A percentile compares a stretch with the other conserved stretches of the same genome.
Conservation (phyloP, 2,329 filamentous ascomycete species). For the Stagonosporopsis cucurbitacearum region DNA sequence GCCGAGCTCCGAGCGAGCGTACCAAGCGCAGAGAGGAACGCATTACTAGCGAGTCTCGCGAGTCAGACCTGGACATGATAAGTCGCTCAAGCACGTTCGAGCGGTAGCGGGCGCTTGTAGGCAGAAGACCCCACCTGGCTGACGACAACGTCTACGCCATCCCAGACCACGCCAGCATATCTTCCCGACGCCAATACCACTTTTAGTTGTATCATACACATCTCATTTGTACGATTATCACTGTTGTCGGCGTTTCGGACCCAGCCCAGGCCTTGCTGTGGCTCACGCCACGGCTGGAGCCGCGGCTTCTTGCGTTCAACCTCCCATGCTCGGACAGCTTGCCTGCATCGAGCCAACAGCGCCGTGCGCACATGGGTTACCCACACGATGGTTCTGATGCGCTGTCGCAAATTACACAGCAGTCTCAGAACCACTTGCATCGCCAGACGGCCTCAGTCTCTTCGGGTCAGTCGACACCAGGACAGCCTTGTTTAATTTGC, state of each 20-base stretch:
- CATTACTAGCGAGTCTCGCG: conserved; percentile 41
- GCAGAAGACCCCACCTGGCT: conserved; percentile 26
- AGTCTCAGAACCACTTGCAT: not conserved
- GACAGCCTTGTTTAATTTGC: conserved; percentile 16
- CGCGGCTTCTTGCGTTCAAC: conserved; percentile 20
- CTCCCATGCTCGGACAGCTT: conserved; percentile 13
- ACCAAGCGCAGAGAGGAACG: conserved; percentile 46
- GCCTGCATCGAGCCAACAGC: conserved; percentile 16
- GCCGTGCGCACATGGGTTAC: conserved; percentile 12
- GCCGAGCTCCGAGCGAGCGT: conserved; percentile 52
- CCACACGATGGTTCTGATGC: conserved; percentile 7
- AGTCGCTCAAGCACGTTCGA: conserved; percentile 49
- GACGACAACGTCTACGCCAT: conserved; percentile 24
- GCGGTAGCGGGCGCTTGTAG: conserved; percentile 29
- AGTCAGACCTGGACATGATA: conserved; percentile 38
- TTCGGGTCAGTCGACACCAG: conserved; percentile 20
- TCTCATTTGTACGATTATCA: conserved; percentile 31
- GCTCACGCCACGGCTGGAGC: conserved; percentile 16
- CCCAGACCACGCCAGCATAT: conserved; percentile 18
- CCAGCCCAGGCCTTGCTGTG: conserved; percentile 7
- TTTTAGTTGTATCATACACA: conserved; percentile 26
- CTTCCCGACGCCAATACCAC: conserved; percentile 21
- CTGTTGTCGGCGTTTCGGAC: conserved; percentile 20
- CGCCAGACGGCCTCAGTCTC: conserved; percentile 17
- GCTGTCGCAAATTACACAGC: not conserved